A percentile compares a stretch with the other conserved stretches of the same genome.
Evolutionary conservation across 1,139 yeast species (phyloP).

Genomic region (Hyphopichia pseudoburtonii): DNA sequence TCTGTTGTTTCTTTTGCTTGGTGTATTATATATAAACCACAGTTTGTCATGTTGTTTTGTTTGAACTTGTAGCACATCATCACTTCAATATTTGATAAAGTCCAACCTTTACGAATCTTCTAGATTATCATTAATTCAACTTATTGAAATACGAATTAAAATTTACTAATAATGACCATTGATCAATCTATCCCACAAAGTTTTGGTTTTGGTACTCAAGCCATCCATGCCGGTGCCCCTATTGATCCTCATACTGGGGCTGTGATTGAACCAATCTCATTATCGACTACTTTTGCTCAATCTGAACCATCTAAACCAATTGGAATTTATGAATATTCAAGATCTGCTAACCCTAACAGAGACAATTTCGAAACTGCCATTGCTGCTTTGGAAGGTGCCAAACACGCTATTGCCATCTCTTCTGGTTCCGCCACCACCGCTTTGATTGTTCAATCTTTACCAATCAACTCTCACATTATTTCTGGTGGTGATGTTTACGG

Average conservation of each 20-base stretch:
- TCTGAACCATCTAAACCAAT: constrained; percentile 73
- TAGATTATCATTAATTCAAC: constrained; percentile 4
- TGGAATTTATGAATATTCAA: constrained; percentile 81
- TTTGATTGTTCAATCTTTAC: constrained; percentile 69
- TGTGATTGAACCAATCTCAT: constrained; percentile 80
- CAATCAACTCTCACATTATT: constrained; percentile 71
- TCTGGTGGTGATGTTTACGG: constrained; percentile 91
- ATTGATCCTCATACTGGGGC: constrained; percentile 80
- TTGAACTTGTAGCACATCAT: no score
- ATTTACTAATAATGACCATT: constrained; percentile 20
- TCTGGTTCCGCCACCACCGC: constrained; percentile 91
- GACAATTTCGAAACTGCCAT: constrained; percentile 77
- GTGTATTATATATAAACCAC: no score
- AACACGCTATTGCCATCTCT: constrained; percentile 74
- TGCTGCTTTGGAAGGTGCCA: constrained; percentile 78
- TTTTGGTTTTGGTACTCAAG: constrained; percentile 70
- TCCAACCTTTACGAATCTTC: constrained; percentile 12
- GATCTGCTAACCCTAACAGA: constrained; percentile 89
- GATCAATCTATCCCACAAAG: constrained; percentile 13
- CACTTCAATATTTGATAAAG: no score
- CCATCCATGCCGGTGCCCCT: constrained; percentile 82
- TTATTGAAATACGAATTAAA: constrained; percentile 1
- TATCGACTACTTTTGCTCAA: constrained; percentile 87
- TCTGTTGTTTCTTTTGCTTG: no score
- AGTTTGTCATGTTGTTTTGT: no score